Evolutionary conservation across 176 grass and related monocot species (phyloP).

Genomic region (Cenchrus purpureus): DNA sequence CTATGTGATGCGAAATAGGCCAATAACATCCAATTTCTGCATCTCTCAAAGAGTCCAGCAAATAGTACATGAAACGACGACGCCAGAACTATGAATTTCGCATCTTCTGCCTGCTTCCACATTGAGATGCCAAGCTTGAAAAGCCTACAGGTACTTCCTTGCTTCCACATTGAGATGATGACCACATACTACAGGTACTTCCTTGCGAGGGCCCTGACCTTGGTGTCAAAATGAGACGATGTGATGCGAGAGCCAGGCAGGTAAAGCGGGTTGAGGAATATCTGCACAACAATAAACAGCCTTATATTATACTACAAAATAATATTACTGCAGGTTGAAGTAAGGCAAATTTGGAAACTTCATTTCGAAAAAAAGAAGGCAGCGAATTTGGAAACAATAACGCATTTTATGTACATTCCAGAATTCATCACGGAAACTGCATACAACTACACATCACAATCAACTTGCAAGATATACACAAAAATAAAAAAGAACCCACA

Average conservation of each 20-base stretch:
- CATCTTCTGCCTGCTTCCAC: conserved; percentile 14
- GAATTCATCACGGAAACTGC: background rate
- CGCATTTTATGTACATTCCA: background rate
- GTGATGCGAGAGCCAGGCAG: conserved; percentile 82
- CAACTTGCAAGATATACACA: background rate
- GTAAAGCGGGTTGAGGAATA: conserved; percentile 83
- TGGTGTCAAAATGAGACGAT: conserved; percentile 92
- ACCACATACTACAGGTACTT: conserved; percentile 62
- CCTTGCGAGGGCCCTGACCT: conserved; percentile 84
- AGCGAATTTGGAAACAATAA: background rate
- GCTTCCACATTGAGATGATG: no score
- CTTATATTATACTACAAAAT: background rate
- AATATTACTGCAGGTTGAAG: background rate
- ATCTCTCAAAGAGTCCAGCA: background rate
- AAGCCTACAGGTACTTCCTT: background rate
- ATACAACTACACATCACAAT: background rate
- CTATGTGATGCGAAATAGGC: background rate
- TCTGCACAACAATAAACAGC: conserved; percentile 48
- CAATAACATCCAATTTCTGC: conserved; percentile 1
- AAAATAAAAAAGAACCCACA: background rate
- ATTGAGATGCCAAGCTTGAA: background rate
- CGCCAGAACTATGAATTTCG: background rate
- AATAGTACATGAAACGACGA: background rate
- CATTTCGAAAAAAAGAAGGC: no score
- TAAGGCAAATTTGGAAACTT: background rate